Evolutionary conservation across 2,329 filamentous ascomycete species (phyloP), one percentile per base, ranked within the genome.

Genomic region (Acephala macrosclerotiorum): DNA sequence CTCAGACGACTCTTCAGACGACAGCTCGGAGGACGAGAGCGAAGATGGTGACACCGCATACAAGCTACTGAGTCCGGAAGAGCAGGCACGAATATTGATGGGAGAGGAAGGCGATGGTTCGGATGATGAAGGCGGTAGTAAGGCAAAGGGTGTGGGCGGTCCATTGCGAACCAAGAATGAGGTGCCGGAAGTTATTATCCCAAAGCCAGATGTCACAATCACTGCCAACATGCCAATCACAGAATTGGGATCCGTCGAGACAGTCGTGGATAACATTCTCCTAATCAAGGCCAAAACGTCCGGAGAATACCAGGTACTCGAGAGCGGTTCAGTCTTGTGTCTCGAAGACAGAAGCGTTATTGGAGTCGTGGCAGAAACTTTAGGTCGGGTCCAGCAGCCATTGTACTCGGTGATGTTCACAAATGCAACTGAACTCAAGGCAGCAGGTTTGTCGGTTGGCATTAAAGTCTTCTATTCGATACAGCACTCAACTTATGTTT

Each of bases 51-150:
- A 82, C 42, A 85, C 87, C 63, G 87, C 86, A 35, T 93, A 93
- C 72, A 87, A 91, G 61, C 84, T 94, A 49, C 82, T 97, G 1
- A 90, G 90, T 61, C 87, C 94, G 1, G 93, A 94, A 73, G 94
- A 97, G 76, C 91, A 92, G 64, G 93, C 92, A 0, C 89, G 90
- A 38, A 88, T 97, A 58, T 82, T 98, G 25, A 96, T 98, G 93
- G 86, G 90, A 68, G 91, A 87, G 51, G 94, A 95, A 69, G 89
- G 85, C 36, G 33, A 25, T 16, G 92, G 89, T 1, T 94, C 91
- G 1, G 94, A 96, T 63, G 91, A 94, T 61, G 93, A 94, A 71
- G 85, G 87, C 18, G 81, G 81, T 26, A 85, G 84, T 58, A 78
- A 79, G 51, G 79, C 80, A 59, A 76, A 77, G 40, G 72, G 75